Base-by-base conservation (phyloP, 2,329 filamentous ascomycete species). In the Immersiporthe knoxdaviesiana region DNA sequence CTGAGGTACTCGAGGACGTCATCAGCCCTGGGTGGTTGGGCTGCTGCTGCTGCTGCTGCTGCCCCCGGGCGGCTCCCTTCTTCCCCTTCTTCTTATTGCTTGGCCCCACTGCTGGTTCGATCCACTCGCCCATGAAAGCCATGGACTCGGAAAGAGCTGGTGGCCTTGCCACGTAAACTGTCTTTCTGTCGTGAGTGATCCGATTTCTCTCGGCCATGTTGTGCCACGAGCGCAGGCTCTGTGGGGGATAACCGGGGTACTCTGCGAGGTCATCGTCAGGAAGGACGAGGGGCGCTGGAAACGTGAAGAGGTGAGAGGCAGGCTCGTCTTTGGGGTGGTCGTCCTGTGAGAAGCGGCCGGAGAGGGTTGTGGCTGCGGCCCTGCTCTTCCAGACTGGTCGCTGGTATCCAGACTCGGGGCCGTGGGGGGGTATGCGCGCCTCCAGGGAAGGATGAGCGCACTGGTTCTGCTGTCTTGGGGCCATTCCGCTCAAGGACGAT, bases 201-300 rank as follows among this genome's bases (percentile, higher is more conserved):
- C 81, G 78, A 68, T 90, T 89, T 7, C 87, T 81, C 7, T 79
- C 72, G 8, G 79, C 78, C 35, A 79, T 77, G 0, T 79, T 73
- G 1, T 81, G 71, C 87, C 87, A 91, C 0, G 81, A 80, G 37
- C 80, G 79, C 56, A 88, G 78, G 52, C 81, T 85, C 71, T 91
- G 88, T 0, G 84, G 77, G 1, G 82, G 79, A 52, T 81, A 81
- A 6, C 83, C 78, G 0, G 85, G 84, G 52, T 90, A 84, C 44
- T 81, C 77, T 0, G 84, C 82, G 1, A 92, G 79, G 27, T 87
- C 86, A 74, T 91, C 89, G 2, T 79, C 81, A 0, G 89, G 89
- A 0, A 91, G 78, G 0, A 90, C 79, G 7, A 91, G 75, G 0
- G 89, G 88, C 0, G 80, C 86, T 0, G 88, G 89, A 71, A 90